Percentiles rank a stretch among this genome's conserved stretches.
phyloP scores from a whole-genome alignment of 345 rosid species.

The Melaleuca alternifolia region DNA sequence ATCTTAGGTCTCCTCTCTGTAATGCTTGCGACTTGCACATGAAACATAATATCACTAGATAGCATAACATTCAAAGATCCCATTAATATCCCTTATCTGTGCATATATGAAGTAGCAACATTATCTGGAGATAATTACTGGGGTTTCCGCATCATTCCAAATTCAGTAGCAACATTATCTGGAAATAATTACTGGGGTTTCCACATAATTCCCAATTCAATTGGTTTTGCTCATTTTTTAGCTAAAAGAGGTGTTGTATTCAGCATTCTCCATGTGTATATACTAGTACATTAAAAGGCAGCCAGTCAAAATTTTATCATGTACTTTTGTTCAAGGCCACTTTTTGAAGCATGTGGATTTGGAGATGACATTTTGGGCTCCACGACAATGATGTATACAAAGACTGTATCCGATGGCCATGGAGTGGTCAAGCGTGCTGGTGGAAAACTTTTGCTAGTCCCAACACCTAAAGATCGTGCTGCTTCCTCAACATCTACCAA shows the following conservation, averaged over 20 bases:
- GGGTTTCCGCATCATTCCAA: neutral
- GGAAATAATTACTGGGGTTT: too few species aligned
- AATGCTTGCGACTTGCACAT: neutral
- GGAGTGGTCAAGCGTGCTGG: conserved; percentile 18
- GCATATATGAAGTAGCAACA: neutral
- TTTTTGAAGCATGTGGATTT: conserved; percentile 86
- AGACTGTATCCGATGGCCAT: conserved; percentile 11
- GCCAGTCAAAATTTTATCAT: neutral
- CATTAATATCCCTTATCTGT: neutral
- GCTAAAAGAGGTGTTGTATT: neutral
- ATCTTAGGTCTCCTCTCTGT: neutral
- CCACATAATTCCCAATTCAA: too few species aligned
- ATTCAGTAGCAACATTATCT: too few species aligned
- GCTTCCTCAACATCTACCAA: neutral
- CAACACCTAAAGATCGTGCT: conserved; percentile 5
- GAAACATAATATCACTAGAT: neutral
- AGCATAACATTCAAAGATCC: neutral
- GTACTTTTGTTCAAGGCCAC: conserved; percentile 30
- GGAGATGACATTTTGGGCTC: conserved; percentile 73
- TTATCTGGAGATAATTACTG: neutral
- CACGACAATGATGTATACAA: conserved; percentile 76
- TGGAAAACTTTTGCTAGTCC: conserved; percentile 25
- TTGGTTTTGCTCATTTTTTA: neutral
- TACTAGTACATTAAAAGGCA: neutral
- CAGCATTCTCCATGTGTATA: neutral